A percentile compares a stretch with the other conserved stretches of the same genome.
These are phyloP conservation scores for Zymoseptoria pseudotritici DNA, from an alignment of 2,329 filamentous ascomycete genomes.

Conservation along the genomic window DNA sequence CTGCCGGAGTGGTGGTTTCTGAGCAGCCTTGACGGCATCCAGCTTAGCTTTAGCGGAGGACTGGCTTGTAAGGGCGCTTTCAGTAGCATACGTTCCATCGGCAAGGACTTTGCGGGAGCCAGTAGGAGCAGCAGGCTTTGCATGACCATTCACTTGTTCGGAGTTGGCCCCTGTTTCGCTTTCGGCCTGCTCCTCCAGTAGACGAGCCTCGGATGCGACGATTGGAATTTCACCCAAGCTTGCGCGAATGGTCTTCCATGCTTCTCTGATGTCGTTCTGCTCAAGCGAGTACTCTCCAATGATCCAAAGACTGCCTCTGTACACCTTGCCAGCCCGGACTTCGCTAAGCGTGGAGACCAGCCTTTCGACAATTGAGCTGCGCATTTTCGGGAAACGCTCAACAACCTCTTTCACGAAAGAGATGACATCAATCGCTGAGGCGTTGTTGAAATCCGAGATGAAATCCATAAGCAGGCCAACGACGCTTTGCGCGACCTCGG, in stretches of 20 bases:
- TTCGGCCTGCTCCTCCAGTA: conserved; percentile 75
- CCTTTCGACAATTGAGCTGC: conserved; percentile 77
- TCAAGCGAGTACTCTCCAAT: conserved; percentile 95
- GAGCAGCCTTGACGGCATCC: conserved; percentile 92
- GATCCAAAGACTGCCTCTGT: conserved; percentile 94
- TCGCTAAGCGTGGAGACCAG: conserved; percentile 86
- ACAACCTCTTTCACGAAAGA: conserved; percentile 98
- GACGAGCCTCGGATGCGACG: conserved; percentile 82
- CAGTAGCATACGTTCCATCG: conserved; percentile 95
- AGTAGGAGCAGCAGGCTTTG: conserved; percentile 66
- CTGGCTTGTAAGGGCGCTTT: conserved; percentile 89
- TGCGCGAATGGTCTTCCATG: conserved; percentile 91
- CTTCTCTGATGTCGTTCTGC: conserved; percentile 87
- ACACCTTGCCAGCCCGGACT: conserved; percentile 93
- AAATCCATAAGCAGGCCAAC: conserved; percentile 98
- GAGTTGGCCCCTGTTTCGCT: conserved; percentile 48
- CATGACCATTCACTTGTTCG: conserved; percentile 71
- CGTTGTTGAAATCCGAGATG: conserved; percentile 96
- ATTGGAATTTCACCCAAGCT: conserved; percentile 97
- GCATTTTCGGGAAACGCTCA: conserved; percentile 89
- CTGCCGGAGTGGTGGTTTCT: conserved; percentile 90
- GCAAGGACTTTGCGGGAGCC: conserved; percentile 88
- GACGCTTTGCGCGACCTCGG: conserved; percentile 92
- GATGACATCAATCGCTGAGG: conserved; percentile 93
- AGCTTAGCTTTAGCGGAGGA: conserved; percentile 83